These are phyloP conservation scores for Trichoderma simmonsii DNA, from an alignment of 2,329 filamentous ascomycete species.

Conservation along the genomic window DNA sequence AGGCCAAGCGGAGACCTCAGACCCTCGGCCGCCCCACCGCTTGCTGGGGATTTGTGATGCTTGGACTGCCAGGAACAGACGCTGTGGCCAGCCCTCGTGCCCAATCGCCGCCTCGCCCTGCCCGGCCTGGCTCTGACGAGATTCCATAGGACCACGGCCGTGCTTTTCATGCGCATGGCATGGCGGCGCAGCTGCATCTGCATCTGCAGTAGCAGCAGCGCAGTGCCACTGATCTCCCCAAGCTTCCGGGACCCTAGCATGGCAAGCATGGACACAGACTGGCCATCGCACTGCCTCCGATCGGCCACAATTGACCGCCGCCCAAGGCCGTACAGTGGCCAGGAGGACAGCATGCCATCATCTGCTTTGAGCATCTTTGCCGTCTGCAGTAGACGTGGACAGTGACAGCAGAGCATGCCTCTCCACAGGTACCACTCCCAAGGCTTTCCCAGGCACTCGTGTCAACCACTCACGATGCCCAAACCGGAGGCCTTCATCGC, in stretches of 20 bases:
- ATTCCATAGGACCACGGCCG: slow-evolving; percentile 24
- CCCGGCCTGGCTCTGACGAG: slow-evolving; percentile 22
- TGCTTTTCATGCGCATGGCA: slow-evolving; percentile 39
- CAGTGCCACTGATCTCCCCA: slow-evolving; percentile 18
- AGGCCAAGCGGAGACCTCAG: not conserved
- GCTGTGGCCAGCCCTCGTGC: slow-evolving; percentile 30
- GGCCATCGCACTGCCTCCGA: slow-evolving; percentile 19
- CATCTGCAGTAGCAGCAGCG: slow-evolving; percentile 13
- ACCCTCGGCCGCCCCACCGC: slow-evolving; percentile 14
- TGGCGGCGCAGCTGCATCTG: slow-evolving; percentile 41
- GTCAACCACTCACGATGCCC: slow-evolving; percentile 31
- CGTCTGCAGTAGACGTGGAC: slow-evolving; percentile 14
- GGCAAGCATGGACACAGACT: not conserved
- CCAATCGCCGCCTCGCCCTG: slow-evolving; percentile 35
- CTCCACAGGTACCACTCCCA: slow-evolving; percentile 25
- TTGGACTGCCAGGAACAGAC: slow-evolving; percentile 18
- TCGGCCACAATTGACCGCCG: slow-evolving; percentile 18
- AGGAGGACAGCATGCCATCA: not conserved
- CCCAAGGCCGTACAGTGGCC: slow-evolving; percentile 5
- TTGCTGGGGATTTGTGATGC: not conserved
- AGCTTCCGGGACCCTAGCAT: slow-evolving; percentile 13
- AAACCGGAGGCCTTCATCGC: slow-evolving; percentile 25
- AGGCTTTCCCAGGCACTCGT: slow-evolving; percentile 26
- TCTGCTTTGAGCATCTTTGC: not conserved
- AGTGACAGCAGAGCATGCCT: slow-evolving; percentile 21